Evolutionary conservation across 2,329 filamentous ascomycete species (phyloP).

Genomic region (Neonectria sp.): DNA sequence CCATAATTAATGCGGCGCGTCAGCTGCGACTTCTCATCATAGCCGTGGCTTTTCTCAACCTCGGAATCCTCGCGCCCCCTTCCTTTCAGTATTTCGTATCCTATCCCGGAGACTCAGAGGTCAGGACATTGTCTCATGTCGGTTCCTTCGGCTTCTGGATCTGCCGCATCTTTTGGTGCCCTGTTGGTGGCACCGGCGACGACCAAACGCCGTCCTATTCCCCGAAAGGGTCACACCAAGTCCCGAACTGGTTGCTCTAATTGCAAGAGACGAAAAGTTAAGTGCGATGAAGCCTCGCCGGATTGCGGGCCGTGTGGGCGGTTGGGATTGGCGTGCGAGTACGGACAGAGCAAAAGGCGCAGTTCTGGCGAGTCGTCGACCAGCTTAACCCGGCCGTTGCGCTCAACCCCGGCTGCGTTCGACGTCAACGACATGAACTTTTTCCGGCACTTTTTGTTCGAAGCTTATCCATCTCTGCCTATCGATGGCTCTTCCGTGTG

Average conservation of each 20-base stretch:
- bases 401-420: slow-evolving; percentile 50
- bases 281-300: slow-evolving; percentile 57
- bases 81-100: background rate
- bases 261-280: slow-evolving; percentile 60
- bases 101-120: too few relatives aligned
- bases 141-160: slow-evolving; percentile 10
- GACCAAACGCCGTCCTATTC: slow-evolving; percentile 49
- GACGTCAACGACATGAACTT: slow-evolving; percentile 63
- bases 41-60: background rate
- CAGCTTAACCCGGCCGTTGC: slow-evolving; percentile 32
- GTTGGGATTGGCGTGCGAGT: slow-evolving; percentile 56
- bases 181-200: slow-evolving; percentile 6
- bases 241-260: slow-evolving; percentile 52
- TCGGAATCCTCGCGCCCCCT: background rate
- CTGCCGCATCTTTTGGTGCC: background rate
- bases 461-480: slow-evolving; percentile 59
- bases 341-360: slow-evolving; percentile 35
- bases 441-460: slow-evolving; percentile 67
- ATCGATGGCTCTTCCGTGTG: slow-evolving; percentile 55
- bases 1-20: background rate
- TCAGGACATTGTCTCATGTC: slow-evolving; percentile 7
- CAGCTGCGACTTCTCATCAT: background rate
- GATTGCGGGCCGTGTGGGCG: slow-evolving; percentile 54
- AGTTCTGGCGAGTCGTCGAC: background rate
- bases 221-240: slow-evolving; percentile 54